Base-by-base conservation (phyloP, 345 rosid species). In the Ricinus communis region DNA sequence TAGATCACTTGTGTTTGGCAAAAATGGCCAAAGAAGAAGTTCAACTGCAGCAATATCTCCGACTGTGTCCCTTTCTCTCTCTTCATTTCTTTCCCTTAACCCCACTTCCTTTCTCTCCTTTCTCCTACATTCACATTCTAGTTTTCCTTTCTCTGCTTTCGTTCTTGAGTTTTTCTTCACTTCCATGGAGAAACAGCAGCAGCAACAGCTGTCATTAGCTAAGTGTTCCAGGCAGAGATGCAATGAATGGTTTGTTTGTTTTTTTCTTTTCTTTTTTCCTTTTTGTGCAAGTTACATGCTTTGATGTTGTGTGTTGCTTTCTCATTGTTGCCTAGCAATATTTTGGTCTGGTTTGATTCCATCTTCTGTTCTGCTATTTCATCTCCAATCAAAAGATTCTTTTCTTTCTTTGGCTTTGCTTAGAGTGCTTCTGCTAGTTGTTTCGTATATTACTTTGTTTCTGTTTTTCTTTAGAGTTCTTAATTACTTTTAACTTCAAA, bases 211-310 rank as follows among this genome's bases (percentile, higher is more conserved):
- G 70, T 87, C 91, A 11, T 69, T 87, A 81, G 77, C 93, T 49
- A 93, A 90, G 80, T 85, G 86, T 79, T 88, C 96, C n/a, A 77
- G 98, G 77, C 96, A 90, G 76, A 79, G 91, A 56, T 91, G 73
- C 84, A 90, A 78, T 83, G 97, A 93, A 90, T 91, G 98, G 98
- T 93, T 66, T 66, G 98, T 93, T 66, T 66, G 80, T 73, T 68
- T 36, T 57, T 57, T 60, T 52, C 0, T 5, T 61, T 38, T 51
- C 14, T 14, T 68, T 46, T 30, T 38, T 11, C 11, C 10, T 52
- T n/a, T 8, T 52, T 60, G 19, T 14, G 27, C 22, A 24, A 10
- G 14, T 50, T 7, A 5, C 36, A 7, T 25, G 9, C 28, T 22
- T 16, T 36, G 40, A 19, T 21, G 25, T 41, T 65, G 8, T 46